Conservation (phyloP, 768 basidiomycete species). For the Boletus vinaceobasis region DNA sequence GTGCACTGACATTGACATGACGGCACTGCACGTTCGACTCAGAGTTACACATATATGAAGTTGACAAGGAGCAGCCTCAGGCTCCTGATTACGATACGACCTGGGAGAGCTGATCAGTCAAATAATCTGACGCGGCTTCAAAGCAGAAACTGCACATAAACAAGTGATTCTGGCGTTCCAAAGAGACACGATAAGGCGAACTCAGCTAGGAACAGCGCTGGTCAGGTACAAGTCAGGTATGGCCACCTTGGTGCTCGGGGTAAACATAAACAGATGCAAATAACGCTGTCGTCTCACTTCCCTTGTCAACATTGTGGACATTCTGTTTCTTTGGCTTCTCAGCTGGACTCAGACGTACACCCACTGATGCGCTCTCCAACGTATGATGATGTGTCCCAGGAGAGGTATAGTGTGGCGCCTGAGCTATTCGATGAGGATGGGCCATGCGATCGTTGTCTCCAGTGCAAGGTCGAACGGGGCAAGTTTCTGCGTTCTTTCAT, state of each 20-base stretch:
- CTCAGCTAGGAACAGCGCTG: not conserved
- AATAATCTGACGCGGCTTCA: not conserved
- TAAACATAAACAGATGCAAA: slow-evolving; percentile 14
- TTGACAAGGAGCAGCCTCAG: not conserved
- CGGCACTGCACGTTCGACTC: not conserved
- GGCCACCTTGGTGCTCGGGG: slow-evolving; percentile 4
- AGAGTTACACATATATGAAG: not conserved
- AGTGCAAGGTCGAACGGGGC: too few relatives aligned
- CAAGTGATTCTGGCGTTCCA: not conserved
- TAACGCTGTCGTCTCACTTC: not conserved
- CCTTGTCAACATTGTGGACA: too few relatives aligned
- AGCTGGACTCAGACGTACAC: not conserved
- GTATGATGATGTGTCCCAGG: too few relatives aligned
- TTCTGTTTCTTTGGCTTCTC: too few relatives aligned
- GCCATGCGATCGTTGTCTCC: too few relatives aligned
- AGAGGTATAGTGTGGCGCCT: too few relatives aligned
- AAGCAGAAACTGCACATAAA: slow-evolving; percentile 6
- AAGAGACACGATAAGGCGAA: not conserved
- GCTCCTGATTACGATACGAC: not conserved
- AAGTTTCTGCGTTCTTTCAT: too few relatives aligned
- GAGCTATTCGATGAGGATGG: too few relatives aligned
- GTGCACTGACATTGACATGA: not conserved
- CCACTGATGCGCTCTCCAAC: too few relatives aligned
- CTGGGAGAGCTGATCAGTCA: not conserved
- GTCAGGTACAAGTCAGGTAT: slow-evolving; percentile 8